A percentile compares a stretch with the other conserved stretches of the same genome.
These are phyloP conservation scores for Dimargaris verticillata DNA, from an alignment of 192 early-diverging fungal genomes.

Conservation along the genomic window DNA sequence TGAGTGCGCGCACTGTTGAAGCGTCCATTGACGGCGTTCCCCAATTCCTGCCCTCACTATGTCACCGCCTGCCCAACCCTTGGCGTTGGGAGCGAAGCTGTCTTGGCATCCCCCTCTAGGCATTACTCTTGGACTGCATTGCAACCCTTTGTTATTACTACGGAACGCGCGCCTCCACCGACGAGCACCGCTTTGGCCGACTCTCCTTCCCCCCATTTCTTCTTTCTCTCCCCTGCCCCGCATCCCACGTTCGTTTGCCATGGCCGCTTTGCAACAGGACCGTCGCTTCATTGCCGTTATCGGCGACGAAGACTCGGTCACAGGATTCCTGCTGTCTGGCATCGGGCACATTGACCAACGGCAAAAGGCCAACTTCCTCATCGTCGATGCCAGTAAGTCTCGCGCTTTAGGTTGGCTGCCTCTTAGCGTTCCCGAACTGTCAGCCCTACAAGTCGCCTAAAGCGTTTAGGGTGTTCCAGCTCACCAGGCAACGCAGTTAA, in stretches of 20 bases:
- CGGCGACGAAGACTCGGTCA: slow-evolving; percentile 76
- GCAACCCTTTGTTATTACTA: too few species aligned
- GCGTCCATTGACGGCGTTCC: too few species aligned
- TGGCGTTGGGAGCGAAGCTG: too few species aligned
- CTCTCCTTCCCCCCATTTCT: background rate
- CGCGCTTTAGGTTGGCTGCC: background rate
- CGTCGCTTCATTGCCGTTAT: slow-evolving; percentile 44
- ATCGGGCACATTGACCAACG: slow-evolving; percentile 88
- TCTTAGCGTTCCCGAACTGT: background rate
- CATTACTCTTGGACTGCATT: too few species aligned
- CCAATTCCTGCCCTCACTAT: too few species aligned
- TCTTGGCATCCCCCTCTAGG: too few species aligned
- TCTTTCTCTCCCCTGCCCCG: background rate
- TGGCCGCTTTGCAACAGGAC: slow-evolving; percentile 26
- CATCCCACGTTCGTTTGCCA: background rate
- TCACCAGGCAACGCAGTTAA: too few species aligned
- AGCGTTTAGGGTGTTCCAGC: too few species aligned
- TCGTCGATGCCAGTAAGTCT: slow-evolving; percentile 78
- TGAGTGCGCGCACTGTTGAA: too few species aligned
- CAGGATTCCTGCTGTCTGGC: slow-evolving; percentile 92
- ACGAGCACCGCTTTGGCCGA: too few species aligned
- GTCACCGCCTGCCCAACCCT: too few species aligned
- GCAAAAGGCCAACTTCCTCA: slow-evolving; percentile 87
- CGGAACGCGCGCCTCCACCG: too few species aligned
- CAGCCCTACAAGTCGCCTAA: background rate